phyloP scores from a whole-genome alignment of 1,139 yeast genomes.

The Candida sanyaensis region DNA sequence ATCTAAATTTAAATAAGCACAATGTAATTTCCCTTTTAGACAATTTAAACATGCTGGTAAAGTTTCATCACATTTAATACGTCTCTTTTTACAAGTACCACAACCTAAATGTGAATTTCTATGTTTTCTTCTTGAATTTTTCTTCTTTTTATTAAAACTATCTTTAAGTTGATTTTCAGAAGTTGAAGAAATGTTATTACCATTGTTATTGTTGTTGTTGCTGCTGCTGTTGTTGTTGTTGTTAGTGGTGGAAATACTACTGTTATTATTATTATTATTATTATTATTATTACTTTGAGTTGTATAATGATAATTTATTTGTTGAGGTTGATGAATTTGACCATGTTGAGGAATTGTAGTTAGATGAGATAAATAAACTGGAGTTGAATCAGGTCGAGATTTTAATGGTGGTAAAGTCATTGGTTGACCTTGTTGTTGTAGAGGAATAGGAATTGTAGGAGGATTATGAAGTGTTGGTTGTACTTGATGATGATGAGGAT shows the following conservation, averaged over 20 bases:
- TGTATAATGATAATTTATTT: constrained; percentile 3
- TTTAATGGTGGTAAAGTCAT: constrained; percentile 2
- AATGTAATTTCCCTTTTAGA: constrained; percentile 55
- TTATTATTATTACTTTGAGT: not conserved
- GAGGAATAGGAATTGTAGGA: not conserved
- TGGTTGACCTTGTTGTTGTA: constrained; percentile 2
- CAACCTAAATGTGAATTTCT: constrained; percentile 66
- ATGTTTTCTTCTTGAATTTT: constrained; percentile 59
- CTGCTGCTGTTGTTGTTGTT: not conserved
- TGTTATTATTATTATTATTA: not conserved
- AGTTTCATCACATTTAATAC: constrained; percentile 69
- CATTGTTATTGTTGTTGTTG: not conserved
- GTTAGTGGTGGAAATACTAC: constrained; percentile 1
- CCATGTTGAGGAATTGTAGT: not conserved
- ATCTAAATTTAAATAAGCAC: constrained; percentile 55
- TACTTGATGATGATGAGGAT: not conserved
- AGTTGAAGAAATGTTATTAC: constrained; percentile 7
- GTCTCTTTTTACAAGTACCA: constrained; percentile 64
- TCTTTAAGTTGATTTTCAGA: constrained; percentile 11
- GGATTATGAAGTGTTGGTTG: not conserved
- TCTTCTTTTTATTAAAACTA: constrained; percentile 25
- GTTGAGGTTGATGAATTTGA: constrained; percentile 1
- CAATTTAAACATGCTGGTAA: constrained; percentile 65
- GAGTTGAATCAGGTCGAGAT: not conserved
- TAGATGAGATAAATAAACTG: not conserved